phyloP scores from a whole-genome alignment of 1,284 basidiomycete genomes.

The Ustilago crameri region DNA sequence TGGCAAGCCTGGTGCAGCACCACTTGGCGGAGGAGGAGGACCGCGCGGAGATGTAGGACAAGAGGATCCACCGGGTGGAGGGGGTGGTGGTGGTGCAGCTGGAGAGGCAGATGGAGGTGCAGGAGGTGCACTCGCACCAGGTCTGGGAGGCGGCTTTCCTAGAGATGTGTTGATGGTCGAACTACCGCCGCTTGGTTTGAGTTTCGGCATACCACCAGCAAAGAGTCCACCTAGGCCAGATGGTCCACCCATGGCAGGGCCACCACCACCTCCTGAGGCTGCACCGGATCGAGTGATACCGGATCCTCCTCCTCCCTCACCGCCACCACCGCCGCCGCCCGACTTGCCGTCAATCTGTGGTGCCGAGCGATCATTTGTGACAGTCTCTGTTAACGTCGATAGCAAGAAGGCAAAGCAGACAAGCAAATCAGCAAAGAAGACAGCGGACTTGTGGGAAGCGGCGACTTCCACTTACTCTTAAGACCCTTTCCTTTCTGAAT shows the following conservation, averaged over 20 bases:
- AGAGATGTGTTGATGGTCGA: constrained; percentile 35
- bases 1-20: constrained; percentile 36
- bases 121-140: constrained; percentile 26
- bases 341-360: constrained; percentile 73
- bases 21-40: constrained; percentile 41
- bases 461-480: constrained; percentile 30
- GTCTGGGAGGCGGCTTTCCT: constrained; percentile 40
- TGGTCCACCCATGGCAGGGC: constrained; percentile 66
- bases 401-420: not conserved
- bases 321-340: constrained; percentile 11
- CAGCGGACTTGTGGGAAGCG: too few relatives aligned
- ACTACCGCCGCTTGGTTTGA: constrained; percentile 72
- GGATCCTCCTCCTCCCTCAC: constrained; percentile 67
- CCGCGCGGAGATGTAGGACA: constrained; percentile 28
- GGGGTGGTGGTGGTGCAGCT: constrained; percentile 26
- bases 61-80: constrained; percentile 18
- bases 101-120: constrained; percentile 26
- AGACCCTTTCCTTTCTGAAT: constrained; percentile 53
- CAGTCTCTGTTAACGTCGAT: constrained; percentile 71
- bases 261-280: constrained; percentile 56
- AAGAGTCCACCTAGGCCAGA: constrained; percentile 86
- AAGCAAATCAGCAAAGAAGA: constrained; percentile 1
- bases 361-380: constrained; percentile 83
- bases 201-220: constrained; percentile 87
- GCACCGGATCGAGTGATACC: constrained; percentile 62